Percentiles rank a stretch among this genome's conserved stretches.
phyloP scores from a whole-genome alignment of 768 basidiomycete species.

The Hericium rajendrae region DNA sequence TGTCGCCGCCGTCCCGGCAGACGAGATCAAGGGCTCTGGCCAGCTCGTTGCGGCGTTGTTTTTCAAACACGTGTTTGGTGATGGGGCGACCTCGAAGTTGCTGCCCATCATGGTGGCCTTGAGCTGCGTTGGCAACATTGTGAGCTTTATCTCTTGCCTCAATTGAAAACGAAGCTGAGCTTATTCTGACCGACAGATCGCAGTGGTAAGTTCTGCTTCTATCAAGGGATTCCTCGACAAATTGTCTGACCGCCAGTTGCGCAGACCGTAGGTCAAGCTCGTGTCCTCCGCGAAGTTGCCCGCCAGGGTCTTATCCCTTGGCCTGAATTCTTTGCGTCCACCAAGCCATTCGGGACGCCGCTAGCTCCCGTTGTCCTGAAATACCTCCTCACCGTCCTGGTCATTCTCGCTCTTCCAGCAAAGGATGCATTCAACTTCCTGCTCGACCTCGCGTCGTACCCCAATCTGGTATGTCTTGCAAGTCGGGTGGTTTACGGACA shows the following conservation, averaged over 20 bases:
- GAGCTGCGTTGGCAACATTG: slow-evolving; percentile 16
- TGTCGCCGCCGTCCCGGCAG: slow-evolving; percentile 32
- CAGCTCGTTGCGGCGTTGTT: slow-evolving; percentile 40
- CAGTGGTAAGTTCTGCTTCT: slow-evolving; percentile 10
- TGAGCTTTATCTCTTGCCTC: slow-evolving; percentile 18
- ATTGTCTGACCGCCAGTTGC: background rate
- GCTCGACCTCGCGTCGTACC: slow-evolving; percentile 31
- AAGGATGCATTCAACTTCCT: slow-evolving; percentile 28
- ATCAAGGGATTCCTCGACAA: background rate
- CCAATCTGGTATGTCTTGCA: slow-evolving; percentile 24
- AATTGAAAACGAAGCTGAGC: too few relatives aligned
- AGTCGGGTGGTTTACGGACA: background rate
- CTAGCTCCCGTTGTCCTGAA: slow-evolving; percentile 31
- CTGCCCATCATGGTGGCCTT: slow-evolving; percentile 10
- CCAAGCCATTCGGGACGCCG: slow-evolving; percentile 40
- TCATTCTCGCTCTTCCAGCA: slow-evolving; percentile 30
- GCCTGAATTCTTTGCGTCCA: slow-evolving; percentile 37
- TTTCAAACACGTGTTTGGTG: slow-evolving; percentile 41
- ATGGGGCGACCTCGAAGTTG: slow-evolving; percentile 18
- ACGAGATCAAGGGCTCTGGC: slow-evolving; percentile 31
- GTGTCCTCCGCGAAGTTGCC: slow-evolving; percentile 41
- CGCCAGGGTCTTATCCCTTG: slow-evolving; percentile 44
- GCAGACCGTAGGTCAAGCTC: slow-evolving; percentile 31
- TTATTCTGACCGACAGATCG: slow-evolving; percentile 1
- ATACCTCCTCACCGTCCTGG: slow-evolving; percentile 28